These are phyloP conservation scores for Aspergillus sp. DNA, from an alignment of 2,329 filamentous ascomycete species.

Conservation along the genomic window DNA sequence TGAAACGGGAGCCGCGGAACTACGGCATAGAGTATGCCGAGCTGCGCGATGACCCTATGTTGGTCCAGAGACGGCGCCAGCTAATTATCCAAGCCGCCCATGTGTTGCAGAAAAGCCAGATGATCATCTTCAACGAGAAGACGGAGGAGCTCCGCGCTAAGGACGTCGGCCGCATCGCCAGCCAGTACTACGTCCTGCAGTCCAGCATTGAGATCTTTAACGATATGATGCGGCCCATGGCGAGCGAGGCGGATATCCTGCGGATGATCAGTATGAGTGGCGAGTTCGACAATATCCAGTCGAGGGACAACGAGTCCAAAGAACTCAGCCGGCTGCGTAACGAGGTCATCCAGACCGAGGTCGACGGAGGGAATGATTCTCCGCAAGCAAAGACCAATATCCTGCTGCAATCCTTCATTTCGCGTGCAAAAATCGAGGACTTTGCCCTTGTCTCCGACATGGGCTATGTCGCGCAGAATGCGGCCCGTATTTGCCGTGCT, in stretches of 20 bases:
- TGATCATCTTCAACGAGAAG: conserved; percentile 96
- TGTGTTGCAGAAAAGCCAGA: conserved; percentile 83
- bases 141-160: conserved; percentile 91
- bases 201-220: conserved; percentile 95
- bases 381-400: conserved; percentile 93
- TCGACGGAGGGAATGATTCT: conserved; percentile 57
- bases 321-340: conserved; percentile 69
- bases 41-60: conserved; percentile 72
- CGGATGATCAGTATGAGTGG: conserved; percentile 97
- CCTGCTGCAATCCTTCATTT: conserved; percentile 87
- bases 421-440: conserved; percentile 75
- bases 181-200: conserved; percentile 92
- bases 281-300: conserved; percentile 95
- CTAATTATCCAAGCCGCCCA: conserved; percentile 81
- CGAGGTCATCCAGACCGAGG: conserved; percentile 64
- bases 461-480: conserved; percentile 91
- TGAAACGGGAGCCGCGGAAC: conserved; percentile 80
- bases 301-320: conserved; percentile 77
- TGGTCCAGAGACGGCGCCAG: conserved; percentile 76
- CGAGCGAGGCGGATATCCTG: conserved; percentile 83
- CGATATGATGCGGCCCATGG: conserved; percentile 75
- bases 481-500: conserved; percentile 84
- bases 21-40: conserved; percentile 96
- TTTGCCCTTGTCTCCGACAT: conserved; percentile 88
- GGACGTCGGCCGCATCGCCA: conserved; percentile 91